These are phyloP conservation scores for Dioscorea dumetorum DNA, from an alignment of 106 monocot species.

Conservation along the genomic window DNA sequence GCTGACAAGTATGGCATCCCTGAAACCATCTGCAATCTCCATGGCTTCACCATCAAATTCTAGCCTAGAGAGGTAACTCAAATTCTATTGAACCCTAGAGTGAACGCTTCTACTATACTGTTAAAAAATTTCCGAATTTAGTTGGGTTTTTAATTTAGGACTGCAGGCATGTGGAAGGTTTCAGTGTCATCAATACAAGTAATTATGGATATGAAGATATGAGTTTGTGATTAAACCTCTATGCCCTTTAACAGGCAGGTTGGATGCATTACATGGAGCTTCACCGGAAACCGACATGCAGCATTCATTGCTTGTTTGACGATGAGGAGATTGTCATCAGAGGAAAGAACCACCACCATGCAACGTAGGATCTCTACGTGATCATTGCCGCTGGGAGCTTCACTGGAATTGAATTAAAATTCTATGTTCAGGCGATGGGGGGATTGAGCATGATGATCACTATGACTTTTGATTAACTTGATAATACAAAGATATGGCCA, in stretches of 20 bases:
- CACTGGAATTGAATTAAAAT: constrained; percentile 92
- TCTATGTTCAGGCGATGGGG: constrained; percentile 49
- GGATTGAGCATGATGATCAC: constrained; percentile 18
- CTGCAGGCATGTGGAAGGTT: constrained; percentile 89
- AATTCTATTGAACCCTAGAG: too few species aligned
- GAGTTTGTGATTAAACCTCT: too few species aligned
- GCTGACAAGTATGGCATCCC: constrained; percentile 70
- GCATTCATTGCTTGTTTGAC: constrained; percentile 50
- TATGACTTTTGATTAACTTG: constrained; percentile 86
- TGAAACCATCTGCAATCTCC: constrained; percentile 70
- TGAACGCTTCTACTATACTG: too few species aligned
- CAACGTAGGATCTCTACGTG: constrained; percentile 79
- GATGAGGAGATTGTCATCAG: constrained; percentile 62
- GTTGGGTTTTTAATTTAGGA: too few species aligned
- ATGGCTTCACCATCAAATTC: constrained; percentile 75
- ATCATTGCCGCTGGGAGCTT: constrained; percentile 68
- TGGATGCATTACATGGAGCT: constrained; percentile 65
- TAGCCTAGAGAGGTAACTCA: constrained; percentile 6
- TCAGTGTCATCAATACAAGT: constrained; percentile 54
- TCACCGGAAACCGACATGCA: constrained; percentile 84
- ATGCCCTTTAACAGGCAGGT: constrained; percentile 12
- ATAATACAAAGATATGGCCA: constrained; percentile 93
- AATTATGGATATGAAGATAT: too few species aligned
- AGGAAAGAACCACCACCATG: constrained; percentile 74
- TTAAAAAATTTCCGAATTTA: too few species aligned